Percentiles rank a stretch among this genome's conserved stretches.
phyloP scores from a whole-genome alignment of 139 green algal genomes.

The Eudorina sp. region DNA sequence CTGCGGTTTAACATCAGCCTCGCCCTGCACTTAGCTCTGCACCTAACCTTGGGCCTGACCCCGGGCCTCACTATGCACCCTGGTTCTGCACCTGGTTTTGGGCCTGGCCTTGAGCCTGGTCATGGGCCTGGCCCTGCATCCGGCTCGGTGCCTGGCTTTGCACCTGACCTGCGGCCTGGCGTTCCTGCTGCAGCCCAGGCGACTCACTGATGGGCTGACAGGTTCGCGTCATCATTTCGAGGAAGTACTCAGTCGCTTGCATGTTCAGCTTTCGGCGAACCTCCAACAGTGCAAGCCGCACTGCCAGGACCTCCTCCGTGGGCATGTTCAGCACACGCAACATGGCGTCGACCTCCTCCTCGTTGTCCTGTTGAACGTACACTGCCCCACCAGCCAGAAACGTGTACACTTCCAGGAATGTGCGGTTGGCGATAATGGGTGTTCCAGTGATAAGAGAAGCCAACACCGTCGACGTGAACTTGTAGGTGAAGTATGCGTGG shows the following conservation, averaged over 20 bases:
- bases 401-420: constrained; percentile 51
- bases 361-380: constrained; percentile 8
- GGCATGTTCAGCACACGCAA: constrained; percentile 30
- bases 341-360: constrained; percentile 54
- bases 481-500: constrained; percentile 33
- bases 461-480: constrained; percentile 65
- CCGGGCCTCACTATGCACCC: too few species aligned
- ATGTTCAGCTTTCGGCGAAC: constrained; percentile 15
- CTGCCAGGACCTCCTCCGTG: background rate
- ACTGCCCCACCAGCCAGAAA: constrained; percentile 37
- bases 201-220: too few species aligned
- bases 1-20: too few species aligned
- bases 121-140: too few species aligned
- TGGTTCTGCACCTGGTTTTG: too few species aligned
- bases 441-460: constrained; percentile 57
- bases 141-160: too few species aligned
- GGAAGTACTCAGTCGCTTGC: background rate
- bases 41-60: too few species aligned
- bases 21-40: too few species aligned
- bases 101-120: too few species aligned
- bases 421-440: constrained; percentile 55
- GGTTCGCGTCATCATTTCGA: too few species aligned
- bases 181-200: too few species aligned
- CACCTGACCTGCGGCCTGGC: too few species aligned
- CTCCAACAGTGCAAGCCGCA: background rate